These are phyloP conservation scores for Cytidiella melzeri DNA, from an alignment of 768 basidiomycete species.

Conservation along the genomic window DNA sequence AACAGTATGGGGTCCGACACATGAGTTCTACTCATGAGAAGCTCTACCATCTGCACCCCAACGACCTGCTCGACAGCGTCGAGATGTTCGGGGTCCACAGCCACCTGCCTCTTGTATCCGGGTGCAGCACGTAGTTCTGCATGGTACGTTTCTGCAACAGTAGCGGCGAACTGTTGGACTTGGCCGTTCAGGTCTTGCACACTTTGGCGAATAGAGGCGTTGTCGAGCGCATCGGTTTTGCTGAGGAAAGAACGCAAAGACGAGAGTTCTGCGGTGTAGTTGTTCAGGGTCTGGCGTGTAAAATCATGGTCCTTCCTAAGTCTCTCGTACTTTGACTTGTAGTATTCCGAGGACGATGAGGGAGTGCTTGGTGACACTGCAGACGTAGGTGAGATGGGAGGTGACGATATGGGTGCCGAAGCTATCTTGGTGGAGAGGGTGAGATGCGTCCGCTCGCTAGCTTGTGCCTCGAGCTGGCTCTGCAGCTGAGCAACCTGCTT, in stretches of 20 bases:
- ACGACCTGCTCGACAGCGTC: constrained; percentile 5
- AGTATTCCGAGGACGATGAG: background rate
- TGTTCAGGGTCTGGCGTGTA: constrained; percentile 11
- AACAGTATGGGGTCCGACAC: constrained; percentile 29
- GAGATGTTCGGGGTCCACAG: background rate
- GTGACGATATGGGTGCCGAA: background rate
- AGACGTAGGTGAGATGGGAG: background rate
- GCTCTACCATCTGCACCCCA: constrained; percentile 23
- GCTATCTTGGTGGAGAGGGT: background rate
- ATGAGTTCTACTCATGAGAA: constrained; percentile 24
- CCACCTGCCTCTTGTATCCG: background rate
- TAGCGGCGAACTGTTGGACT: constrained; percentile 30
- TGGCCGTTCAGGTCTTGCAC: constrained; percentile 29
- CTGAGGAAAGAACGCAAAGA: constrained; percentile 29
- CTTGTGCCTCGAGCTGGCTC: constrained; percentile 1
- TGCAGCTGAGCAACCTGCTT: constrained; percentile 13
- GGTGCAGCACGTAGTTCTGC: background rate
- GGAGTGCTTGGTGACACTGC: background rate
- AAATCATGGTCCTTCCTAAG: background rate
- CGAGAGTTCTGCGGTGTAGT: constrained; percentile 27
- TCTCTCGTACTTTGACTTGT: background rate
- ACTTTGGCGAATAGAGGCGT: constrained; percentile 29
- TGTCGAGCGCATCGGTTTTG: constrained; percentile 30
- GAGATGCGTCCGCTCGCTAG: background rate
- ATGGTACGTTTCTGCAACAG: constrained; percentile 26